phyloP scores from a whole-genome alignment of 108 stramenopile genomes.

The Conticribra guillardii region DNA sequence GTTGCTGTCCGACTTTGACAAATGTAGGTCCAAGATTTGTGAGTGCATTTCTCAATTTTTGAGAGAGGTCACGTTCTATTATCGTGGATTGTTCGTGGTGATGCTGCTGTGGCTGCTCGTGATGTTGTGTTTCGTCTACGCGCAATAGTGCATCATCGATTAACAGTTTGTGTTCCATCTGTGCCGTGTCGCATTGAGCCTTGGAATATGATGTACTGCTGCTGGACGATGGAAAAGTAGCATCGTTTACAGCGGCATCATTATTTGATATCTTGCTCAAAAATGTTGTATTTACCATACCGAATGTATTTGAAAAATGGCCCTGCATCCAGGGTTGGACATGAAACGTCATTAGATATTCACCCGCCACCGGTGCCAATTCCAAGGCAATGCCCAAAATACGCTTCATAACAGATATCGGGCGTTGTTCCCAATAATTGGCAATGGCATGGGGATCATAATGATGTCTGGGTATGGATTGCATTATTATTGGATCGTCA shows the following conservation, averaged over 20 bases:
- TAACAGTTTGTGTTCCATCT: too few relatives aligned
- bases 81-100: not conserved
- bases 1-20: conserved; percentile 90
- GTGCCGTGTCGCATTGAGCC: not conserved
- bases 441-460: conserved; percentile 67
- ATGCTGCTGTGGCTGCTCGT: not conserved
- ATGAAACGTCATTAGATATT: conserved; percentile 49
- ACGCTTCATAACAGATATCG: conserved; percentile 61
- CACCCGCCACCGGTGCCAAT: conserved; percentile 55
- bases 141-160: too few relatives aligned
- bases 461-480: conserved; percentile 29
- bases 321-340: conserved; percentile 20
- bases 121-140: too few relatives aligned
- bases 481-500: too few relatives aligned
- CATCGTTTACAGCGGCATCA: too few relatives aligned
- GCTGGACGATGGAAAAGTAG: too few relatives aligned
- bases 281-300: too few relatives aligned
- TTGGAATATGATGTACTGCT: too few relatives aligned
- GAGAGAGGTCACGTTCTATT: conserved; percentile 48
- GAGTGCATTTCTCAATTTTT: conserved; percentile 61
- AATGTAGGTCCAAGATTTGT: conserved; percentile 94
- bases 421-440: conserved; percentile 74
- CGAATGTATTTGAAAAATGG: too few relatives aligned
- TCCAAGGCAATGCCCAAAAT: conserved; percentile 52
- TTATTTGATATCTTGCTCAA: too few relatives aligned